phyloP scores from a whole-genome alignment of 805 yeast genomes.

The Kuraishia hungarica region DNA sequence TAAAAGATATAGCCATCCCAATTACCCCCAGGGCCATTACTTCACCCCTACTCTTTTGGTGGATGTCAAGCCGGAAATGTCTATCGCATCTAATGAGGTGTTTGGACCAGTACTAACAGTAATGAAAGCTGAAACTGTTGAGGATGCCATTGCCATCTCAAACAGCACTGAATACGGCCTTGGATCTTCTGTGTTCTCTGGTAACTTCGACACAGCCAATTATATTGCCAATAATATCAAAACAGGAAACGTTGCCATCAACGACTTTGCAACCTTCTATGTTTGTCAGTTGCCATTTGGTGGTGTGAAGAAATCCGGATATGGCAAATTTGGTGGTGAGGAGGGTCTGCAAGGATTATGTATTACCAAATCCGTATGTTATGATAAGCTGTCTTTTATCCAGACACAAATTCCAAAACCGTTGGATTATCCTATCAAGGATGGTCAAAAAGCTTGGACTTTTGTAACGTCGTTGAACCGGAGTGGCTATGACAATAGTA shows the following conservation, averaged over 20 bases:
- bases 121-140: conserved; percentile 59
- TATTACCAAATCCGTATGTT: conserved; percentile 77
- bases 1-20: conserved; percentile 70
- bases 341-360: conserved; percentile 93
- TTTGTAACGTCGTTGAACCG: conserved; percentile 75
- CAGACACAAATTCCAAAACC: conserved; percentile 82
- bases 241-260: conserved; percentile 92
- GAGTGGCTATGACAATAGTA: conserved; percentile 73
- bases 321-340: conserved; percentile 96
- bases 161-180: conserved; percentile 84
- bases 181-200: conserved; percentile 87
- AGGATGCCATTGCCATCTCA: conserved; percentile 68
- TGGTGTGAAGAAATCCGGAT: conserved; percentile 87
- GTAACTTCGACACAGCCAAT: conserved; percentile 45
- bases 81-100: conserved; percentile 81
- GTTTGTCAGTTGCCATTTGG: conserved; percentile 97
- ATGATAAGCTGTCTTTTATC: conserved; percentile 71
- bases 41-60: conserved; percentile 84
- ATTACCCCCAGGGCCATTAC: conserved; percentile 92
- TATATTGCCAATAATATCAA: conserved; percentile 54
- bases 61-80: conserved; percentile 72
- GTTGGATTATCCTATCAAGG: conserved; percentile 83
- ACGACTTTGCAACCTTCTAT: conserved; percentile 95
- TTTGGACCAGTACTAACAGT: conserved; percentile 88
- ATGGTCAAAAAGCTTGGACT: conserved; percentile 78